phyloP scores from a whole-genome alignment of 2,329 filamentous ascomycete species.

The Diaporthe vaccinii region DNA sequence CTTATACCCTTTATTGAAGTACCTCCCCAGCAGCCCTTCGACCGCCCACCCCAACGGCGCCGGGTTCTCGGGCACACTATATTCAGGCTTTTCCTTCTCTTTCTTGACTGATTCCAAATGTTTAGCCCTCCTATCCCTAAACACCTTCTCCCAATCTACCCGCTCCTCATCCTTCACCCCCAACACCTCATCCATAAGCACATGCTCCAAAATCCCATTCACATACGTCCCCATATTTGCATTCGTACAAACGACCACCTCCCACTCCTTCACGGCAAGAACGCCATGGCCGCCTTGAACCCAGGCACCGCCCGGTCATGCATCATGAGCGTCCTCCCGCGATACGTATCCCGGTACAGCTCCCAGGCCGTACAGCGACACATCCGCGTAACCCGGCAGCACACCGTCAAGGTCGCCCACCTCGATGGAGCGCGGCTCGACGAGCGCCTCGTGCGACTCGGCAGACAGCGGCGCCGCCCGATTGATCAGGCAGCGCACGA shows the following conservation, averaged over 20 bases:
- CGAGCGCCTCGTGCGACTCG: neutral
- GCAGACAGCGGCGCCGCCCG: neutral
- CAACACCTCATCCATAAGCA: constrained; percentile 1
- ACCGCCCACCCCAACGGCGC: neutral
- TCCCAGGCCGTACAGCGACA: constrained; percentile 10
- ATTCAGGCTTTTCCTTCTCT: neutral
- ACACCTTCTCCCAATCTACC: neutral
- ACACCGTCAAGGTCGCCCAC: neutral
- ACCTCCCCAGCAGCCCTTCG: neutral
- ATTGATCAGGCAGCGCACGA: constrained; percentile 11
- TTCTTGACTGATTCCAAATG: neutral
- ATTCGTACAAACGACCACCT: neutral
- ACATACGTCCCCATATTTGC: neutral
- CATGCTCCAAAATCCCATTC: neutral
- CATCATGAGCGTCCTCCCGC: neutral
- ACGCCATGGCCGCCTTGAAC: neutral
- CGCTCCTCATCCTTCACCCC: neutral
- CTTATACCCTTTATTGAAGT: constrained; percentile 14
- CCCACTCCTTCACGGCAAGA: neutral
- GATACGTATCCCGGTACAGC: neutral
- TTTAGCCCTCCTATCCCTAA: neutral
- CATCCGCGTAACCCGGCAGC: neutral
- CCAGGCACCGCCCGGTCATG: neutral
- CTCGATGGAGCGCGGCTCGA: constrained; percentile 6
- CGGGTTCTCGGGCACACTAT: neutral